Evolutionary conservation across 352 stramenopile genomes (phyloP), one percentile per base, ranked within the genome.

Genomic region (Aphanomyces astaci): DNA sequence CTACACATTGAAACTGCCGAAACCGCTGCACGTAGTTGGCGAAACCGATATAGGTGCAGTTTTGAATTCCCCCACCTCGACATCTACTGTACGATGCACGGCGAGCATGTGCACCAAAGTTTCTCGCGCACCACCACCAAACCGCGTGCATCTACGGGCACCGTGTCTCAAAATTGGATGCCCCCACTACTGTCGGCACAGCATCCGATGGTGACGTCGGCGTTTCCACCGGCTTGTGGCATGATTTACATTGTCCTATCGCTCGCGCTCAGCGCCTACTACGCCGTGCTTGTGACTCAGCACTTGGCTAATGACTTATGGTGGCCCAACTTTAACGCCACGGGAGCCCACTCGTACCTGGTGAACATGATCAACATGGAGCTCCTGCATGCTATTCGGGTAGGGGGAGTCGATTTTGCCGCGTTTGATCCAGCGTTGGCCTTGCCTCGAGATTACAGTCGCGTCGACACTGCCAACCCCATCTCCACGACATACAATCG

Each of bases 221-320:
- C 39, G 39, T 17, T 46, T 17, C 9, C 9, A 46, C 9, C 39
- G 39, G 17, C 46, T 36, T 13, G 30, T 46, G 54, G 56, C 33
- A 11, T 64, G 10, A 7, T 53, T 5, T 64, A 64, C 43, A 15
- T 64, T 33, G 3, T 52, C 13, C 5, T 30, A 24, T 64, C 56
- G n/a, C 19, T 49, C n/a, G 24, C 22, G 9, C 22, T 13, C 5
- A 52, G 27, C 22, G 11, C 27, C 31, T 17, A 24, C 17, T 64
- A 64, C 43, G 5, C 25, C 17, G 17, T 52, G 7, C 27, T 64
- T 11, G 15, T 64, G 2, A 19, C 28, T 3, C 56, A 28, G 19
- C 25, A 17, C 32, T 51, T 64, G 19, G 31, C 31, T 17, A 64
- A 64, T 27, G 56, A 64, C 43, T 27, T 64, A 2, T 64, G 56